phyloP scores from a whole-genome alignment of 2,329 filamentous ascomycete genomes.

The Ceratocystis smalleyi region DNA sequence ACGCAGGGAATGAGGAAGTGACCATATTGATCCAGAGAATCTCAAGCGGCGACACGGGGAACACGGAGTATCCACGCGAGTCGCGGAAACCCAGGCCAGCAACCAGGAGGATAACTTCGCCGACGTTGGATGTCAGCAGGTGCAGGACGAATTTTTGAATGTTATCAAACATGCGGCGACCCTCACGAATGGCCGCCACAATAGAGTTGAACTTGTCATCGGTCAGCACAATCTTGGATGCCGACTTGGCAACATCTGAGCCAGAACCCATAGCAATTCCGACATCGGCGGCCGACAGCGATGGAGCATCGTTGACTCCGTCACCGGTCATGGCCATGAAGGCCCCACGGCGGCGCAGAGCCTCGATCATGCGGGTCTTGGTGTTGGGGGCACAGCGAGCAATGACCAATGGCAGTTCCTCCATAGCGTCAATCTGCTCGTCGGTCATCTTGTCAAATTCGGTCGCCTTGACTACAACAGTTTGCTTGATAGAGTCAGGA shows the following conservation, averaged over 20 bases:
- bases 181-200: slow-evolving; percentile 67
- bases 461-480: slow-evolving; percentile 58
- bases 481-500: slow-evolving; percentile 45
- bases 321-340: slow-evolving; percentile 84
- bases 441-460: slow-evolving; percentile 68
- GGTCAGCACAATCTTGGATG: slow-evolving; percentile 65
- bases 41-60: slow-evolving; percentile 70
- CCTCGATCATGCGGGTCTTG: slow-evolving; percentile 83
- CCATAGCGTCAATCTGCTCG: slow-evolving; percentile 57
- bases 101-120: slow-evolving; percentile 66
- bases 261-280: slow-evolving; percentile 86
- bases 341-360: slow-evolving; percentile 57
- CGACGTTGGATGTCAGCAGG: slow-evolving; percentile 65
- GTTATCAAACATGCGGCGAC: slow-evolving; percentile 73
- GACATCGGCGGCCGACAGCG: slow-evolving; percentile 65
- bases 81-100: slow-evolving; percentile 75
- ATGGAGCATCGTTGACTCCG: slow-evolving; percentile 75
- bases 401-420: slow-evolving; percentile 63
- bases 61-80: slow-evolving; percentile 53
- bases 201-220: slow-evolving; percentile 85
- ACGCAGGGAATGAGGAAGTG: slow-evolving; percentile 73
- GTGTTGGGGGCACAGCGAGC: slow-evolving; percentile 73
- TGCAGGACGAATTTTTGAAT: slow-evolving; percentile 80
- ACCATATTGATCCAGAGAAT: slow-evolving; percentile 94
- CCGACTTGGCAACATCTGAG: slow-evolving; percentile 73